Evolutionary conservation across 176 grass and related monocot genomes (phyloP).

Genomic region (Elymus sibiricus): DNA sequence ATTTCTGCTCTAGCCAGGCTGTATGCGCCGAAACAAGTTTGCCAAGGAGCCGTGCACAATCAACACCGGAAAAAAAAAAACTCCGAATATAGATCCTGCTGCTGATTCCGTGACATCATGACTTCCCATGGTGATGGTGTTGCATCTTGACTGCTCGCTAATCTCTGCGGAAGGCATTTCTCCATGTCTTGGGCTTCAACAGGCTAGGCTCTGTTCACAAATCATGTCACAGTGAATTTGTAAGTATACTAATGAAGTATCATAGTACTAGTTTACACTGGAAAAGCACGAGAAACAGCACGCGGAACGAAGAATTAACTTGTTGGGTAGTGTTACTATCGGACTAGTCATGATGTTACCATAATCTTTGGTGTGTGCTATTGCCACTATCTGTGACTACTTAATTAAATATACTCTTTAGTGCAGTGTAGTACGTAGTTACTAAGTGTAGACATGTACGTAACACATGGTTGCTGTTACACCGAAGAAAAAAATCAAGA

Average conservation of each 20-base stretch:
- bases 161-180: too few relatives aligned
- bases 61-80: background rate
- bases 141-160: too few relatives aligned
- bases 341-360: background rate
- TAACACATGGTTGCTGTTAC: too few relatives aligned
- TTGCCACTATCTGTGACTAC: background rate
- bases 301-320: too few relatives aligned
- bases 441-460: background rate
- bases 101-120: background rate
- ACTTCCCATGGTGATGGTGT: too few relatives aligned
- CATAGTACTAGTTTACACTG: background rate
- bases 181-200: background rate
- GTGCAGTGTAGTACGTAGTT: too few relatives aligned
- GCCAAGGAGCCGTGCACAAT: background rate
- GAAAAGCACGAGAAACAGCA: background rate
- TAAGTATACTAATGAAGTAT: background rate
- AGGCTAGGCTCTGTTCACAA: background rate
- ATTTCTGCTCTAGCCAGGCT: too few relatives aligned
- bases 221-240: background rate
- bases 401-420: background rate
- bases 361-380: too few relatives aligned
- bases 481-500: background rate
- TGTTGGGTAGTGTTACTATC: too few relatives aligned
- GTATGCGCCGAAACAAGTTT: too few relatives aligned
- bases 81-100: background rate